These are phyloP conservation scores for Phytopythium litorale DNA, from an alignment of 352 stramenopile species.

Conservation along the genomic window DNA sequence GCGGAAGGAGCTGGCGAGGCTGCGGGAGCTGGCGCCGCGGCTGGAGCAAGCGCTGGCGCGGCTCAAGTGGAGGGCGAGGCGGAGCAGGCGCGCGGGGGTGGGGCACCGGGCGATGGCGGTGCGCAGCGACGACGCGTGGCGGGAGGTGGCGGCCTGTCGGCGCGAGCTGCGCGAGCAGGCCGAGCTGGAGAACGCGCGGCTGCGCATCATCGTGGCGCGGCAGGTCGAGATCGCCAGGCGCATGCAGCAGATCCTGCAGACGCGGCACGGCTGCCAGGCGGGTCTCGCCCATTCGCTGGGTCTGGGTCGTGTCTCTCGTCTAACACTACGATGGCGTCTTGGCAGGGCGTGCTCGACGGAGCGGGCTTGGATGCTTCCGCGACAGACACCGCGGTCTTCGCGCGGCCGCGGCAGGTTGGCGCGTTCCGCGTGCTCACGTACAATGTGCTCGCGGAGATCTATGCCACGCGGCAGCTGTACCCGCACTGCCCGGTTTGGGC, in stretches of 20 bases:
- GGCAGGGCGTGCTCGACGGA: conserved; percentile 18
- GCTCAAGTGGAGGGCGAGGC: conserved; percentile 10
- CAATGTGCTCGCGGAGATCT: conserved; percentile 92
- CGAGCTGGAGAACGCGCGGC: conserved; percentile 48
- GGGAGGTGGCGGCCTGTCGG: conserved; percentile 29
- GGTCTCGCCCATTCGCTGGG: background rate
- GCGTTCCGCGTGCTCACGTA: conserved; percentile 87
- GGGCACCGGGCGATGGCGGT: conserved; percentile 22
- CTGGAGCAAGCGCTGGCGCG: conserved; percentile 6
- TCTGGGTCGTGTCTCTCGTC: background rate
- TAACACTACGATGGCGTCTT: background rate
- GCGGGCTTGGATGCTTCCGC: conserved; percentile 21
- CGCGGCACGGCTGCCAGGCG: conserved; percentile 10
- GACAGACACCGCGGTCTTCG: conserved; percentile 15
- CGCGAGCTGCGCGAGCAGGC: conserved; percentile 36
- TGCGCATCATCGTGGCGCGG: conserved; percentile 43
- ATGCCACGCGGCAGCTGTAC: conserved; percentile 92
- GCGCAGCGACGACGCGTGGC: conserved; percentile 24
- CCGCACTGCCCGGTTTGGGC: conserved; percentile 97
- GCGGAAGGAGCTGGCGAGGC: conserved; percentile 4
- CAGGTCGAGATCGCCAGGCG: conserved; percentile 58
- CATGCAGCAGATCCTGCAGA: conserved; percentile 36
- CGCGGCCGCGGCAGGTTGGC: conserved; percentile 71
- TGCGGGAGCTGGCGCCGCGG: conserved; percentile 3
- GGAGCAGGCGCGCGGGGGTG: conserved; percentile 23